Evolutionary conservation across 306 rosid species (phyloP), one percentile per base, ranked within the genome.

Genomic region (Styphnolobium japonicum): DNA sequence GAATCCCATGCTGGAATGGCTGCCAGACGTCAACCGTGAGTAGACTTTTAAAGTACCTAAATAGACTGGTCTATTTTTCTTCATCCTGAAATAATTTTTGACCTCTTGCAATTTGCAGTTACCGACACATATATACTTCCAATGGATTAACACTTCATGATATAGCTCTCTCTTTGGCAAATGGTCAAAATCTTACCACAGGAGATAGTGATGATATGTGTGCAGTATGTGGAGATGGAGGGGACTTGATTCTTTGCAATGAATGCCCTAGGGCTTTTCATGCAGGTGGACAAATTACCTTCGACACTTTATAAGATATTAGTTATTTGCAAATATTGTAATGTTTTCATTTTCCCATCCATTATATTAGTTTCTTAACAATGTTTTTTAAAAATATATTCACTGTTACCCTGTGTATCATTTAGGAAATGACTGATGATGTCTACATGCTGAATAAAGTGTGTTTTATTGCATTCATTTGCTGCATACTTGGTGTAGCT

Each of bases 1-100:
- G 99, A 96, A 90, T 88, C 99, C 69, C 99, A 96, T 88, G 98
- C 98, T 84, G 99, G 99, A 87, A 96, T 96, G 99, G 96, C 99
- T 73, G 99, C 97, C 51, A 89, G 99, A 55, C 97, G 99, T 72
- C 99, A 96, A 91, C 99, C 99, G 99, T 96, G 87, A 93, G 99
- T 93, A 73, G 66, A 64, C 58, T 75, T 58, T 65, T 66, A 40
- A 57, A 71, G 71, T 69, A 69, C 21, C 82, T 51, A 10, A 51
- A 45, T 64, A 7, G 63, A 37, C 72, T 76, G 75, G 62, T 80
- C 53, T 77, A 31, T 60, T 74, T 62, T 78, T 80, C 80, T 81
- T 51, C n/a, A 11, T 80, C 53, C 39, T 80, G 52, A 52, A 37
- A 68, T 46, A 14, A 16, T 7, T 64, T 80, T 79, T 78, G 42